phyloP scores from a whole-genome alignment of 768 basidiomycete genomes.

The Tricholoma bakamatsutake region DNA sequence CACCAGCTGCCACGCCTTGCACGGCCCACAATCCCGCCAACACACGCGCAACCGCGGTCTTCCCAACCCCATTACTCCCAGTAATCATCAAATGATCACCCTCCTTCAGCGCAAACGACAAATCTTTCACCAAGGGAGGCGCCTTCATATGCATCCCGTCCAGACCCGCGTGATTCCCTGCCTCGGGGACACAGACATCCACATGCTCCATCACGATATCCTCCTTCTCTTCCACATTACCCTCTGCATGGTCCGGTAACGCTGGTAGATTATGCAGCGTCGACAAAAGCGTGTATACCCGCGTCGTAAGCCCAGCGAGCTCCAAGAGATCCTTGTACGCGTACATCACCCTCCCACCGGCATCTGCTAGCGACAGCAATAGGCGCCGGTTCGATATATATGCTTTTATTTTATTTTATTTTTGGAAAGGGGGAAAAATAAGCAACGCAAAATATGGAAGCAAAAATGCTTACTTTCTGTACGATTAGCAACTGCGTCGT shows the following conservation, averaged over 20 bases:
- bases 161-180: background rate
- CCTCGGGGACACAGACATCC: constrained; percentile 60
- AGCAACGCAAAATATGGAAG: too few relatives aligned
- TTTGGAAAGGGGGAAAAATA: background rate
- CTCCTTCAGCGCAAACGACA: constrained; percentile 54
- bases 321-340: constrained; percentile 94
- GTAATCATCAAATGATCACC: constrained; percentile 94
- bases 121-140: constrained; percentile 59
- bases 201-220: constrained; percentile 63
- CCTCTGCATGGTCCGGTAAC: constrained; percentile 33
- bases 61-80: constrained; percentile 89
- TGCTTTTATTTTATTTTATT: too few relatives aligned
- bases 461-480: constrained; percentile 36
- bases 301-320: constrained; percentile 88
- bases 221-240: constrained; percentile 24
- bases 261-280: constrained; percentile 71
- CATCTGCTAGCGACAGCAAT: constrained; percentile 91
- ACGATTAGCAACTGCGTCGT: constrained; percentile 39
- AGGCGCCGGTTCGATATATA: constrained; percentile 94
- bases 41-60: constrained; percentile 84
- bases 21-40: constrained; percentile 87
- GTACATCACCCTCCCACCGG: constrained; percentile 93
- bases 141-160: constrained; percentile 14
- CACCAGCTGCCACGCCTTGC: constrained; percentile 26
- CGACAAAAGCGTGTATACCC: constrained; percentile 84